phyloP scores from a whole-genome alignment of 345 rosid species.

The Euphorbia peplus region DNA sequence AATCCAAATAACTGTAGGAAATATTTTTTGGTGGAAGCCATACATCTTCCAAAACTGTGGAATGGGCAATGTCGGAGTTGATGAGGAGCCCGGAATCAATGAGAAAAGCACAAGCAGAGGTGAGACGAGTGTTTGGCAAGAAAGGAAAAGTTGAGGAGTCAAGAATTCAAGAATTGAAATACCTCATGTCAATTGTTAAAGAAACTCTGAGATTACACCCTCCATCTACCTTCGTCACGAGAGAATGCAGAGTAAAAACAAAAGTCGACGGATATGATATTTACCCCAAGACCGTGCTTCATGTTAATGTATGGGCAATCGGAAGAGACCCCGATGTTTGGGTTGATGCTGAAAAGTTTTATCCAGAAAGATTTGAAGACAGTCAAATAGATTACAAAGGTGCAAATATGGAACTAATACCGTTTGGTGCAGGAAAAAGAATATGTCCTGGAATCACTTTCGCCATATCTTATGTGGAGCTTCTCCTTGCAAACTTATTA shows the following conservation, averaged over 20 bases:
- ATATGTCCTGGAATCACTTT: not conserved
- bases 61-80: not conserved
- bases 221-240: not conserved
- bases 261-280: slow-evolving; percentile 1
- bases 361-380: slow-evolving; percentile 4
- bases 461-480: not conserved
- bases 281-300: not conserved
- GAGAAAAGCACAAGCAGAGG: not conserved
- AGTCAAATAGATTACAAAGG: slow-evolving; percentile 2
- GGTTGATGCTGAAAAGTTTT: not conserved
- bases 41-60: not conserved
- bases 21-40: not conserved
- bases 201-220: slow-evolving; percentile 17
- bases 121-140: slow-evolving; percentile 3
- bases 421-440: not conserved
- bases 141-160: slow-evolving; percentile 19
- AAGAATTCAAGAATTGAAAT: slow-evolving; percentile 11
- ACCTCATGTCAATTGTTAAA: slow-evolving; percentile 7
- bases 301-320: not conserved
- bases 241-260: not conserved
- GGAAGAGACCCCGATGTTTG: slow-evolving; percentile 1
- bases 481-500: not conserved
- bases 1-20: not conserved
- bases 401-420: not conserved
- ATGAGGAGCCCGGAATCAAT: not conserved